Evolutionary conservation across 257 asterid genomes (phyloP).

Genomic region (Scutellaria baicalensis): DNA sequence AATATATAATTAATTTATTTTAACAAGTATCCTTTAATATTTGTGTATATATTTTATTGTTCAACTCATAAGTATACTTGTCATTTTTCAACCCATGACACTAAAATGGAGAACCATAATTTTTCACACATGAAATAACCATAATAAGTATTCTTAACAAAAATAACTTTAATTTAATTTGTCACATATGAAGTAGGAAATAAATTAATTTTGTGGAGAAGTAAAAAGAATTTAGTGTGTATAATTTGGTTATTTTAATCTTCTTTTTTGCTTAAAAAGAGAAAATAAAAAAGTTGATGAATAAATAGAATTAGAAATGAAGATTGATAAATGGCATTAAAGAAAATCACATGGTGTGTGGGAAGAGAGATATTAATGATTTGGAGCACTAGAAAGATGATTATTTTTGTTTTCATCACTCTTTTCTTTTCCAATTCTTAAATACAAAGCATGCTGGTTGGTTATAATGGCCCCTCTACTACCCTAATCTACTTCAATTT

Average conservation of each 20-base stretch:
- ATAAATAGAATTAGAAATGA: neutral
- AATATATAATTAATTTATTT: neutral
- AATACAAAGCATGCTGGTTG: neutral
- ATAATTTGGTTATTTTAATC: neutral
- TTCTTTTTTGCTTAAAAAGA: neutral
- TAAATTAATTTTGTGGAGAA: no score
- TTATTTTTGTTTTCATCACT: neutral
- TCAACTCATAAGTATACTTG: neutral
- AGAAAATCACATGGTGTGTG: conserved; percentile 4
- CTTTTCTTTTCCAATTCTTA: neutral
- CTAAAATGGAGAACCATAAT: no score
- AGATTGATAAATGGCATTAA: neutral
- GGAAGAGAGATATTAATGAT: neutral
- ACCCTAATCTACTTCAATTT: neutral
- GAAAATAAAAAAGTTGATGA: neutral
- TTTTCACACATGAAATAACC: no score
- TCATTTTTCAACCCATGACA: neutral
- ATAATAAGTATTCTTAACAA: no score
- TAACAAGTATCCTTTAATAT: neutral
- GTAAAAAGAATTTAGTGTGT: neutral
- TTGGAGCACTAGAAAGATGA: neutral
- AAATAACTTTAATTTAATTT: no score
- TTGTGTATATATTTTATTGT: neutral
- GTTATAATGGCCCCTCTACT: neutral
- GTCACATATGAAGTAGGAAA: no score